These are phyloP conservation scores for Halophytophthora polymorphica DNA, from an alignment of 352 stramenopile species.

Conservation along the genomic window DNA sequence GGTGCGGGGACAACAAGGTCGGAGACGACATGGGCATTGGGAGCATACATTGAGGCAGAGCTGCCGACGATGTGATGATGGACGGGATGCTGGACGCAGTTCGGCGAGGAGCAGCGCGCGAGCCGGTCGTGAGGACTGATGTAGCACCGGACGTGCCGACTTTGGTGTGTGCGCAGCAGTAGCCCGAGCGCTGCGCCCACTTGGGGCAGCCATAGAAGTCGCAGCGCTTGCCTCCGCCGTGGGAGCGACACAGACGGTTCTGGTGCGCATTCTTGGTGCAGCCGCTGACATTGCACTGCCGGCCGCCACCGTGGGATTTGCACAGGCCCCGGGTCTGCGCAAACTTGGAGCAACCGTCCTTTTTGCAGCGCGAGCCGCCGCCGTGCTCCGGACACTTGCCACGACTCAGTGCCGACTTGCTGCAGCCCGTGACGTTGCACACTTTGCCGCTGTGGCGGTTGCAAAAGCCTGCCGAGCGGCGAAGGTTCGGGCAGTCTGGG, in stretches of 20 bases:
- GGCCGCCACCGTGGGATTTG: conserved; percentile 80
- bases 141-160: conserved; percentile 24
- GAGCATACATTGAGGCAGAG: conserved; percentile 30
- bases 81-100: conserved; percentile 17
- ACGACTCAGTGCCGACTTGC: conserved; percentile 75
- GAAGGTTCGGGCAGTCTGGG: conserved; percentile 72
- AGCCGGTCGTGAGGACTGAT: neutral
- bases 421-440: conserved; percentile 62
- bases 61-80: conserved; percentile 27
- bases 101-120: conserved; percentile 12
- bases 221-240: conserved; percentile 82
- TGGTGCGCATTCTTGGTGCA: conserved; percentile 86
- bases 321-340: conserved; percentile 78
- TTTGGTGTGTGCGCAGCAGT: conserved; percentile 83
- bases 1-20: conserved; percentile 59
- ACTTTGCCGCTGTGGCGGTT: conserved; percentile 83
- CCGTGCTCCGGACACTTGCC: conserved; percentile 85
- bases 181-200: conserved; percentile 82
- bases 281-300: conserved; percentile 66
- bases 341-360: conserved; percentile 83
- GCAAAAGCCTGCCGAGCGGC: conserved; percentile 72
- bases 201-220: conserved; percentile 77
- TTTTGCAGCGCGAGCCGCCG: conserved; percentile 80
- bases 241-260: conserved; percentile 76
- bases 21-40: conserved; percentile 35